phyloP scores from a whole-genome alignment of 176 grass and related monocot species.

The Carex parvula region DNA sequence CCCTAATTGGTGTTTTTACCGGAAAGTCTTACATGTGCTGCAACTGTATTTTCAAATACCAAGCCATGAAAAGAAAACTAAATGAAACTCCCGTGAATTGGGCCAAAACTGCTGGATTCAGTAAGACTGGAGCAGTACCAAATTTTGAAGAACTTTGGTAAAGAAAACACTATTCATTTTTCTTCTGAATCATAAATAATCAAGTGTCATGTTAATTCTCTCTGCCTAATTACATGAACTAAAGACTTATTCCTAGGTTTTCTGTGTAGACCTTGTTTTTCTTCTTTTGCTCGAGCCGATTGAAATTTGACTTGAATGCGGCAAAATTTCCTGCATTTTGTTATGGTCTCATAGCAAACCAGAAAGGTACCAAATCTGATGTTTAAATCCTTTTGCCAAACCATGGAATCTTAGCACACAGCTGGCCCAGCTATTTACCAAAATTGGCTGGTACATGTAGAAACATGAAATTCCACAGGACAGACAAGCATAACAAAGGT shows the following conservation, averaged over 20 bases:
- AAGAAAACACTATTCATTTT: not conserved
- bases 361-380: not conserved
- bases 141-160: not conserved
- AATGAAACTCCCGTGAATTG: not conserved
- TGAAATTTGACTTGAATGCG: not conserved
- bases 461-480: not conserved
- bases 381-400: not conserved
- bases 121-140: not conserved
- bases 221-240: not conserved
- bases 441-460: not conserved
- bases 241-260: not conserved
- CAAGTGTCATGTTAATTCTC: not conserved
- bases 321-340: conserved; percentile 10
- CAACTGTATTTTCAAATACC: not conserved
- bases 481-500: not conserved
- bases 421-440: not conserved
- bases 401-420: not conserved
- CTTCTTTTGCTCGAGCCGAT: not conserved
- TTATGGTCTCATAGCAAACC: not conserved
- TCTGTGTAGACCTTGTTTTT: not conserved
- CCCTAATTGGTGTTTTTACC: not conserved
- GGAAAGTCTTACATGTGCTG: not conserved
- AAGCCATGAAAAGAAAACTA: not conserved
- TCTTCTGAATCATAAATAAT: not conserved
- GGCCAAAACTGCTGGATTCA: not conserved